Conservation (phyloP, 2,329 filamentous ascomycete genomes). For the Phyllosticta citribraziliensis region DNA sequence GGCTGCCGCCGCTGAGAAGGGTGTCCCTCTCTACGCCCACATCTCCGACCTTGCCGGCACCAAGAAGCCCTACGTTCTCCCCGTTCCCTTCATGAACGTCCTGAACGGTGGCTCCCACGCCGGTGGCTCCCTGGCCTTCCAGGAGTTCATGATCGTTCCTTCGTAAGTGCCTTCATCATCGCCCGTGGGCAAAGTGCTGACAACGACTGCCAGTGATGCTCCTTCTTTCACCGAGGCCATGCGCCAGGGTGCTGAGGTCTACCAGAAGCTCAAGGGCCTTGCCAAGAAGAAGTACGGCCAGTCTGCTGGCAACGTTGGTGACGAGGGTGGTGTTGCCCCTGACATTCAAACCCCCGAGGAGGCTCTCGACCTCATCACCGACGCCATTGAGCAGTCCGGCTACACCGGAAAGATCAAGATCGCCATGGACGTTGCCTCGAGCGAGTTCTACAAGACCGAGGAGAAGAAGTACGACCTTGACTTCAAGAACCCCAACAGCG, state of each 20-base stretch:
- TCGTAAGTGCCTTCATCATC: conserved; percentile 23
- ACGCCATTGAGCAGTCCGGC: conserved; percentile 87
- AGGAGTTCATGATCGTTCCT: conserved; percentile 48
- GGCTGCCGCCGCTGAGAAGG: conserved; percentile 46
- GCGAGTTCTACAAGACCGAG: conserved; percentile 95
- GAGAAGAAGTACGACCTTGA: conserved; percentile 99
- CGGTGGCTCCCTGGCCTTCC: conserved; percentile 69
- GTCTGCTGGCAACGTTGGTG: conserved; percentile 96
- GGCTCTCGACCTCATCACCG: conserved; percentile 91
- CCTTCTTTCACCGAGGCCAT: conserved; percentile 91
- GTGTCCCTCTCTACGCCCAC: conserved; percentile 48
- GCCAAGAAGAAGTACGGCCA: conserved; percentile 99
- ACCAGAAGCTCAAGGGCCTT: conserved; percentile 92
- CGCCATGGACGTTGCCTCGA: conserved; percentile 97
- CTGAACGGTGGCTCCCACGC: conserved; percentile 77
- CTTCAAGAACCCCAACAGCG: conserved; percentile 99
- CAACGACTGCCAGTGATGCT: conserved; percentile 50
- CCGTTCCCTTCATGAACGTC: conserved; percentile 50
- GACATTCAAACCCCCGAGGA: conserved; percentile 97
- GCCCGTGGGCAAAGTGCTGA: neutral
- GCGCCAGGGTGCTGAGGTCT: conserved; percentile 93
- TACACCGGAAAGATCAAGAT: conserved; percentile 97
- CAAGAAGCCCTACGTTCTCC: conserved; percentile 45
- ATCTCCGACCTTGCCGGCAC: conserved; percentile 44
- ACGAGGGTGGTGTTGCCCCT: conserved; percentile 98